Conservation (phyloP, 345 rosid genomes). For the Combretum micranthum region DNA sequence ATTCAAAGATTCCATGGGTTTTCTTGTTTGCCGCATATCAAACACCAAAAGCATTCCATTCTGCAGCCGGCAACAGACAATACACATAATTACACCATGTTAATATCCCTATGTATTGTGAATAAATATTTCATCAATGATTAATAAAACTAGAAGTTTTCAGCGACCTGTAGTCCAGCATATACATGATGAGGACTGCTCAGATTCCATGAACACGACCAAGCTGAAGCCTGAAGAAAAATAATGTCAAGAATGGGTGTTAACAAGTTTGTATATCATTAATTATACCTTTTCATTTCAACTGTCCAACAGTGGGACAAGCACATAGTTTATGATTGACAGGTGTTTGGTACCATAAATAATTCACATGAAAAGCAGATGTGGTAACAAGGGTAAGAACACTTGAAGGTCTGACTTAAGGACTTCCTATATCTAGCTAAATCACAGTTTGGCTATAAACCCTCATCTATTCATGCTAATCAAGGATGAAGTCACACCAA, state of each 20-base stretch:
- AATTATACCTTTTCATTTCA: too few species aligned
- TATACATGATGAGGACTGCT: slow-evolving; percentile 51
- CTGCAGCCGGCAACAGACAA: slow-evolving; percentile 23
- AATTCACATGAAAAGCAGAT: too few species aligned
- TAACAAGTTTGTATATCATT: background rate
- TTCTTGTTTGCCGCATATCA: slow-evolving; percentile 73
- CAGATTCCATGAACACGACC: slow-evolving; percentile 96
- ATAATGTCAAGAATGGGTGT: background rate
- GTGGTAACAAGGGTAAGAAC: too few species aligned
- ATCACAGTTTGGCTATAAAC: too few species aligned
- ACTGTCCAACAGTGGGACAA: too few species aligned
- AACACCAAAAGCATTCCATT: slow-evolving; percentile 67
- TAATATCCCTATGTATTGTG: background rate
- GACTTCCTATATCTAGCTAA: too few species aligned
- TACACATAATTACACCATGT: background rate
- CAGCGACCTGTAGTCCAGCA: slow-evolving; percentile 78
- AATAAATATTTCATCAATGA: background rate
- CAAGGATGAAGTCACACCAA: too few species aligned
- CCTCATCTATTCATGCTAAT: too few species aligned
- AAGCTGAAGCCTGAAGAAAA: slow-evolving; percentile 54
- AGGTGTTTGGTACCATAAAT: too few species aligned
- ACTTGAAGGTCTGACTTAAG: too few species aligned
- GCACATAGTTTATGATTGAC: too few species aligned
- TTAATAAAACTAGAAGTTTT: background rate
- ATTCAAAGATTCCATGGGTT: slow-evolving; percentile 41